Evolutionary conservation across 306 rosid genomes (phyloP), one percentile per base, ranked within the genome.

Genomic region (Erythrophleum fordii): DNA sequence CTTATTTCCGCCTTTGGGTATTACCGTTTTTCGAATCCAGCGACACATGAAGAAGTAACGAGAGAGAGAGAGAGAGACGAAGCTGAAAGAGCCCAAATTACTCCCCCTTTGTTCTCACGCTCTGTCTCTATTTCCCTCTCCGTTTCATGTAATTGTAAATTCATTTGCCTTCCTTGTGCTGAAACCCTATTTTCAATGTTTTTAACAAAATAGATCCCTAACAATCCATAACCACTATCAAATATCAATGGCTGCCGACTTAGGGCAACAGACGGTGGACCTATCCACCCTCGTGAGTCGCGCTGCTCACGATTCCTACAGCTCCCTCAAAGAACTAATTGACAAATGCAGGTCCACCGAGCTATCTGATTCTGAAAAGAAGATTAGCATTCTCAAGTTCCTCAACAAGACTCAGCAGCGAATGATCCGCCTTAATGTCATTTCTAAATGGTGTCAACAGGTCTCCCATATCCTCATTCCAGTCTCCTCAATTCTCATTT

Each of bases 401-500:
- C 82, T 95, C 13, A 86, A 69, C 86, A 95, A 95, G 92, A 95
- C 99, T 64, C 98, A 90, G 77, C 99, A 95, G 85, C 91, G 99
- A 8, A 91, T 95, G 97, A 93, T 95, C 70, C 91, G 99, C 11
- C 99, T 95, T 87, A 88, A 93, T 86, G 99, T 92, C 66, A 91
- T 95, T 61, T 85, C 99, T 74, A 93, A 93, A 84, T 95, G 99
- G 99, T 95, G 97, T 76, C 98, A 90, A 55, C 99, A 95, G 97
- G 99, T 89, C 20, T 14, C 55, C 3, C 2, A 56, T 59, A 42
- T 35, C 53, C 45, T 45, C 16, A 20, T 55, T 23, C 29, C 3
- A 51, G 14, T 31, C 34, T 10, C 18, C 14, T 53, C 66, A 35
- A n/a, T 35, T 35, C 67, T 7, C 23, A 0, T 1, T 34, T 22